These are phyloP conservation scores for Candida ovalis DNA, from an alignment of 805 yeast genomes.

Conservation along the genomic window DNA sequence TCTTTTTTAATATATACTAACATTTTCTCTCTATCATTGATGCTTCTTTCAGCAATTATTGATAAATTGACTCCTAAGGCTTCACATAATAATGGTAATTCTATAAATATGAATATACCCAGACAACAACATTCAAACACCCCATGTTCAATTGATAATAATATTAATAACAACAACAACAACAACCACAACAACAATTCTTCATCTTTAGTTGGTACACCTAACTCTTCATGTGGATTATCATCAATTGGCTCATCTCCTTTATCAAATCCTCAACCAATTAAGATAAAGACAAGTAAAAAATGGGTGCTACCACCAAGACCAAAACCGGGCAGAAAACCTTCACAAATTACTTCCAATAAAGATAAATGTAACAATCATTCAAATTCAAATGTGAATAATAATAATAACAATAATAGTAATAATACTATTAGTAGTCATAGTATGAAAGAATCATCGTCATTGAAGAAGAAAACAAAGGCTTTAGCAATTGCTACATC, in stretches of 20 bases:
- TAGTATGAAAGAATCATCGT: background rate
- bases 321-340: slow-evolving; percentile 70
- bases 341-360: slow-evolving; percentile 21
- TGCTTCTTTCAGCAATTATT: background rate
- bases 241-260: background rate
- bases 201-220: background rate
- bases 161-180: background rate
- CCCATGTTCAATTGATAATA: background rate
- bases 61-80: background rate
- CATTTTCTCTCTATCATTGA: background rate
- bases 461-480: slow-evolving; percentile 8
- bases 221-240: background rate
- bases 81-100: background rate
- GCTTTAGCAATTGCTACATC: background rate
- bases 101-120: background rate
- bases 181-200: background rate
- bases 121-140: background rate
- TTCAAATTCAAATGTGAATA: too few relatives aligned
- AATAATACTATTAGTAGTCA: background rate
- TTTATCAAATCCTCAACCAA: slow-evolving; percentile 8
- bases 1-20: background rate
- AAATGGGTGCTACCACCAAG: slow-evolving; percentile 85
- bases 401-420: background rate
- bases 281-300: slow-evolving; percentile 56
- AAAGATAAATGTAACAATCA: slow-evolving; percentile 4